Conservation (phyloP, 495 filamentous ascomycete genomes). For the Trichoderma virens region DNA sequence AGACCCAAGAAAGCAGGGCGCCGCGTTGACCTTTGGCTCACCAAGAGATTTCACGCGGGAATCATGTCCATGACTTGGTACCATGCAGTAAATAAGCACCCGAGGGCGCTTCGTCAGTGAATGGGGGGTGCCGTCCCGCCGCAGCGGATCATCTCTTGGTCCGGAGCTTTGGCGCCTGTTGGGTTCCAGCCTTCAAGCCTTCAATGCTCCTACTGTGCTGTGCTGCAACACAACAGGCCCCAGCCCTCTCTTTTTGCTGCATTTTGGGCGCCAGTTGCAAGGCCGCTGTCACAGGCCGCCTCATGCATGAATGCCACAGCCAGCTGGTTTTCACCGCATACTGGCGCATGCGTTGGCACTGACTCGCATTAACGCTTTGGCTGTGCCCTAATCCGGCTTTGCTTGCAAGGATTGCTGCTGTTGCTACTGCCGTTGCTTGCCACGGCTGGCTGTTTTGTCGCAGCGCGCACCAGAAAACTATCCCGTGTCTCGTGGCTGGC, state of each 20-base stretch:
- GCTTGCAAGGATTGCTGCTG: background rate
- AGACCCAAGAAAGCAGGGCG: background rate
- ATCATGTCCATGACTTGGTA: background rate
- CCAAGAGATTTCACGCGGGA: background rate
- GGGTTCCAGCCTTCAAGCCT: no score
- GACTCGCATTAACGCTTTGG: background rate
- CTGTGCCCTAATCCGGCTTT: background rate
- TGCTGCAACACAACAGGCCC: no score
- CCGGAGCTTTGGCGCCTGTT: background rate
- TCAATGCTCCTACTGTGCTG: no score
- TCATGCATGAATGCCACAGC: conserved; percentile 6
- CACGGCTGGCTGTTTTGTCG: no score
- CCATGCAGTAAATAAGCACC: background rate
- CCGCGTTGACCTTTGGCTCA: background rate
- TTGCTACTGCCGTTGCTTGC: background rate
- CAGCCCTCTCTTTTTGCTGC: background rate
- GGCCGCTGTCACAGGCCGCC: background rate
- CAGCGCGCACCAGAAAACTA: background rate
- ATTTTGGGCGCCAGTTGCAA: background rate
- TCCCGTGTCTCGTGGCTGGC: background rate
- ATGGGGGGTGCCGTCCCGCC: conserved; percentile 2
- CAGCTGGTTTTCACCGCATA: background rate
- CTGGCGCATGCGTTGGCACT: conserved; percentile 4
- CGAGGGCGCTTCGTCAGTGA: conserved; percentile 5
- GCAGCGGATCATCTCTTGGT: conserved; percentile 4